These are phyloP conservation scores for Phytophthora sp. DNA, from an alignment of 352 stramenopile species.

Conservation along the genomic window DNA sequence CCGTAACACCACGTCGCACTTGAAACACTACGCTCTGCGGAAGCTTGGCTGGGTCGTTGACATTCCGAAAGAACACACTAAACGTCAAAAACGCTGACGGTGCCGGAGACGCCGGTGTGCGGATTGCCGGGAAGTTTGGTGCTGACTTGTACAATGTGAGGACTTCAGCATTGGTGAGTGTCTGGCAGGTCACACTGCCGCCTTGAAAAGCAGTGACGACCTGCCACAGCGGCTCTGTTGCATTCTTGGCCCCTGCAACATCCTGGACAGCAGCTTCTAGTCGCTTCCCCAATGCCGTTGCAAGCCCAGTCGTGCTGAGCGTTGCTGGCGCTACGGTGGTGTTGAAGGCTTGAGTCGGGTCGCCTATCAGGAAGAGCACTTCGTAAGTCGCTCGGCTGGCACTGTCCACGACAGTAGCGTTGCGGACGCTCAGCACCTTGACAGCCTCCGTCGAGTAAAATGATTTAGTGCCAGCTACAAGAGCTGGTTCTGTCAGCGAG, in stretches of 20 bases:
- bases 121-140: conserved; percentile 27
- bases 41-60: conserved; percentile 41
- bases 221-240: conserved; percentile 21
- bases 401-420: conserved; percentile 17
- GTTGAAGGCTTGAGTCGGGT: conserved; percentile 21
- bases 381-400: conserved; percentile 28
- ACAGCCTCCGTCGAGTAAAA: conserved; percentile 33
- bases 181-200: conserved; percentile 17
- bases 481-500: conserved; percentile 29
- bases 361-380: conserved; percentile 34
- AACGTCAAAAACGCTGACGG: conserved; percentile 39
- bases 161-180: conserved; percentile 16
- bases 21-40: conserved; percentile 50
- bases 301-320: conserved; percentile 19
- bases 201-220: conserved; percentile 19
- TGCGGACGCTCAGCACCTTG: conserved; percentile 34
- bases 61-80: conserved; percentile 50
- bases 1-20: conserved; percentile 45
- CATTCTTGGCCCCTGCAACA: conserved; percentile 12
- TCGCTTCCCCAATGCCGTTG: conserved; percentile 1
- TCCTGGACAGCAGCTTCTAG: conserved; percentile 8
- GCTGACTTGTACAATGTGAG: conserved; percentile 27
- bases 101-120: not conserved
- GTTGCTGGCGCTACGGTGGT: not conserved
- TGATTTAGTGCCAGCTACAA: conserved; percentile 23